phyloP scores from a whole-genome alignment of 1,139 yeast species.

The Hanseniaspora gamundiae region DNA sequence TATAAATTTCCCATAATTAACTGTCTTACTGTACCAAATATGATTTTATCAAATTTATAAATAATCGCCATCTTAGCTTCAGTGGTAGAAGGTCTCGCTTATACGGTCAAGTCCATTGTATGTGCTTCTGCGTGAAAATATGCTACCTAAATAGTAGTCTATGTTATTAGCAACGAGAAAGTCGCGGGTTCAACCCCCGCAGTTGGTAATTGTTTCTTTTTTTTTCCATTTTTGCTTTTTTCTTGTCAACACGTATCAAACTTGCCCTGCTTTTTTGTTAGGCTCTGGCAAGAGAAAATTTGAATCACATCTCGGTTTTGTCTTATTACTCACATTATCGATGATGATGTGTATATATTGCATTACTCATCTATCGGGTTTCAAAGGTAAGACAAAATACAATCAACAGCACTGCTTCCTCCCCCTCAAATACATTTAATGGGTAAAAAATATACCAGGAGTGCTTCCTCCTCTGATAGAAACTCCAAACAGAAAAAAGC shows the following conservation, averaged over 20 bases:
- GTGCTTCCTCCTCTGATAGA: not conserved
- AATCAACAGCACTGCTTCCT: no score
- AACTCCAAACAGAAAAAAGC: not conserved
- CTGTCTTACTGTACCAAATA: no score
- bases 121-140: constrained; percentile 2
- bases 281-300: no score
- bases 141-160: constrained; percentile 5
- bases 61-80: constrained; percentile 8
- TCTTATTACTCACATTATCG: no score
- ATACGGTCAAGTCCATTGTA: constrained; percentile 6
- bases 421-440: no score
- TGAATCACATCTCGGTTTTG: not conserved
- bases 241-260: not conserved
- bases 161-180: constrained; percentile 8
- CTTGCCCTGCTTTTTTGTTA: not conserved
- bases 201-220: constrained; percentile 6
- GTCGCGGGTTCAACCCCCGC: constrained; percentile 10
- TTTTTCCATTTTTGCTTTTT: not conserved
- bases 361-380: no score
- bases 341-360: no score
- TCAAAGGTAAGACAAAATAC: not conserved
- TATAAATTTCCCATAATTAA: no score
- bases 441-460: not conserved
- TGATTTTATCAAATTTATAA: not conserved
- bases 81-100: constrained; percentile 10